These are phyloP conservation scores for Blumeriella jaapii DNA, from an alignment of 2,329 filamentous ascomycete species.

Conservation along the genomic window DNA sequence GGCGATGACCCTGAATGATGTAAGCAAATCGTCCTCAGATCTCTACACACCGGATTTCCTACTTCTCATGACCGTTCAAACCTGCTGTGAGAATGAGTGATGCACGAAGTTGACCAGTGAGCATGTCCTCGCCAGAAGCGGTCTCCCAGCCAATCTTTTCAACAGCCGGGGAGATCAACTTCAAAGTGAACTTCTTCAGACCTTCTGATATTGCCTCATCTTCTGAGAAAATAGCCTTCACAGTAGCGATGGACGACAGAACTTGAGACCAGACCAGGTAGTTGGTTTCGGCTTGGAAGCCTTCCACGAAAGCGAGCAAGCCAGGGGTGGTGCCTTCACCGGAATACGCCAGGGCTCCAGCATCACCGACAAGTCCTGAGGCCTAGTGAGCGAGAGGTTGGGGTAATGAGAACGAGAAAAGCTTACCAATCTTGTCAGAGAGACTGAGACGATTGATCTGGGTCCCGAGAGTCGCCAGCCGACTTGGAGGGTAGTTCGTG, in stretches of 20 bases:
- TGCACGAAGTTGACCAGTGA: conserved; percentile 72
- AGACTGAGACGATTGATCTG: conserved; percentile 66
- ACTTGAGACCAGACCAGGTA: conserved; percentile 87
- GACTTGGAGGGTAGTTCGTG: conserved; percentile 81
- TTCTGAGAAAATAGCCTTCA: conserved; percentile 77
- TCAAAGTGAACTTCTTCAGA: conserved; percentile 67
- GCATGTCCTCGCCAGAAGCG: conserved; percentile 64
- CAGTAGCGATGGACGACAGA: conserved; percentile 59
- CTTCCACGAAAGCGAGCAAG: conserved; percentile 71
- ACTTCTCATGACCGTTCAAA: conserved; percentile 63
- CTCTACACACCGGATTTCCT: conserved; percentile 27
- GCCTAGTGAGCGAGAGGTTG: conserved; percentile 1
- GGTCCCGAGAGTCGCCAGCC: conserved; percentile 68
- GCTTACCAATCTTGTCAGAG: conserved; percentile 74
- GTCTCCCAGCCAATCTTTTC: conserved; percentile 82
- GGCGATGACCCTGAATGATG: conserved; percentile 43
- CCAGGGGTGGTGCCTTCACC: conserved; percentile 74
- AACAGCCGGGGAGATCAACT: conserved; percentile 63
- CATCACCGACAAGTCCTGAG: conserved; percentile 62
- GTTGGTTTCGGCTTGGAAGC: conserved; percentile 71
- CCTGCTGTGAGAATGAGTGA: conserved; percentile 68
- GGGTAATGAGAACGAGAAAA: neutral
- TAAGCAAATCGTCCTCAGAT: conserved; percentile 1
- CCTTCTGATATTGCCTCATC: conserved; percentile 61
- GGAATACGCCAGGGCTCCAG: conserved; percentile 77